A percentile compares a stretch with the other conserved stretches of the same genome.
phyloP scores from a whole-genome alignment of 2,329 filamentous ascomycete species.

The Phialocephala sp. region DNA sequence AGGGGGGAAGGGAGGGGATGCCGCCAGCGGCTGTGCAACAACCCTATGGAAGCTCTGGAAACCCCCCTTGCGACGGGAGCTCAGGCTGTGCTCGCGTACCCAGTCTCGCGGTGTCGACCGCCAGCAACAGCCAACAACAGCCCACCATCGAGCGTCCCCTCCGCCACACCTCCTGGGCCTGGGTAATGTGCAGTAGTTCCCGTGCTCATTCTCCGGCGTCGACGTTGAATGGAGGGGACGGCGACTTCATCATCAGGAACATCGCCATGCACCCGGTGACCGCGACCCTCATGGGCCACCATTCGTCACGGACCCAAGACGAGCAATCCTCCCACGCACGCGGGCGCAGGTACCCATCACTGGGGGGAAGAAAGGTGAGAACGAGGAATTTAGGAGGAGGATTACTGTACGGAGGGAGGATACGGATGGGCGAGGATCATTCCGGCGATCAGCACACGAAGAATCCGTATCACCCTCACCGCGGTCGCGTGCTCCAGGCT shows the following conservation, averaged over 20 bases:
- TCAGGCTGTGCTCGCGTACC: conserved; percentile 4
- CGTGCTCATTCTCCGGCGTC: background rate
- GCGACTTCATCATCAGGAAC: background rate
- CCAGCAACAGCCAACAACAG: background rate
- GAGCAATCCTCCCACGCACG: background rate
- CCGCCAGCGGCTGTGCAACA: conserved; percentile 15
- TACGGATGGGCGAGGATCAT: background rate
- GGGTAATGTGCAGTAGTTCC: conserved; percentile 11
- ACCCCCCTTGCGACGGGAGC: background rate
- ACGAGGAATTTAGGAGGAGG: background rate
- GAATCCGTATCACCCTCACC: background rate
- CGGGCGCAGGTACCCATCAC: conserved; percentile 3
- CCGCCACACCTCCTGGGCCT: background rate
- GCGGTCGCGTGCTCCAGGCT: conserved; percentile 2
- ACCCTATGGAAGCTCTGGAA: background rate
- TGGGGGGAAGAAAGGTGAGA: background rate
- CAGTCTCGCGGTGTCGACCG: background rate
- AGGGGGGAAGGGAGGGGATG: background rate
- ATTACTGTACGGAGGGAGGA: background rate
- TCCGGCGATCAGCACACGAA: background rate
- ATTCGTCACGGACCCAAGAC: conserved; percentile 1
- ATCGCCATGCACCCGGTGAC: conserved; percentile 7
- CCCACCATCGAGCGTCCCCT: background rate
- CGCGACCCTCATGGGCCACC: background rate
- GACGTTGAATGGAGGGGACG: background rate